Base-by-base conservation (phyloP, 371 early-diverging fungal species). In the Cokeromyces recurvatus region DNA sequence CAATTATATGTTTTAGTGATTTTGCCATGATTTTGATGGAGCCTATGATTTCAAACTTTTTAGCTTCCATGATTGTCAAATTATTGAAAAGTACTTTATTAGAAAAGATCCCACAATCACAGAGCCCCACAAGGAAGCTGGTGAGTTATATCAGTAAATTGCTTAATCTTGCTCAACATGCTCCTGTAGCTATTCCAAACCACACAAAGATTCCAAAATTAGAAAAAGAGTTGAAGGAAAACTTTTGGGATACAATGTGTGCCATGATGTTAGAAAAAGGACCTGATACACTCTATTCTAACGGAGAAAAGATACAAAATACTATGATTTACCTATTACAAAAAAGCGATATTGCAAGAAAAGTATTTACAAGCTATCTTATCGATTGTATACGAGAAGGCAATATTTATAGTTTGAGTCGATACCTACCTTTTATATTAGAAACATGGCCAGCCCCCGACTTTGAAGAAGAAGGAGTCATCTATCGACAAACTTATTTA, bases 1-100 rank as follows among this genome's bases (percentile, higher is more conserved):
- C n/a, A n/a, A n/a, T n/a, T n/a, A n/a, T n/a, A n/a, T n/a, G n/a
- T 1, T 37, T n/a, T 58, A 81, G 82, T 29, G 82, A 82, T 37
- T 75, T 71, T 53, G 82, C 79, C 21, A 78, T 82, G 72, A 66
- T 82, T 8, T 43, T 82, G 35, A 78, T 78, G 61, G 82, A 79
- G 41, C 82, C 82, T 2, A 57, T 77, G 46, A 74, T 77, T 12
- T 70, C 78, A 22, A 79, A 79, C 49, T 74, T 82, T 47, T 44
- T 75, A 35, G 65, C 75, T 23, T 43, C 55, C 0, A 62, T 53
- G 17, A 71, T 75, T 27, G 52, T 65, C n/a, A 51, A 48, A 45
- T 67, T 64, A 62, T 32, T 71, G 2, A 53, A 66, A 24, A 59
- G 39, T 24, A 68, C 58, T 31, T 14, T 34, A 15, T 63, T 71